Conservation (phyloP, 164 flowering plant species). For the Kingdonia uniflora region DNA sequence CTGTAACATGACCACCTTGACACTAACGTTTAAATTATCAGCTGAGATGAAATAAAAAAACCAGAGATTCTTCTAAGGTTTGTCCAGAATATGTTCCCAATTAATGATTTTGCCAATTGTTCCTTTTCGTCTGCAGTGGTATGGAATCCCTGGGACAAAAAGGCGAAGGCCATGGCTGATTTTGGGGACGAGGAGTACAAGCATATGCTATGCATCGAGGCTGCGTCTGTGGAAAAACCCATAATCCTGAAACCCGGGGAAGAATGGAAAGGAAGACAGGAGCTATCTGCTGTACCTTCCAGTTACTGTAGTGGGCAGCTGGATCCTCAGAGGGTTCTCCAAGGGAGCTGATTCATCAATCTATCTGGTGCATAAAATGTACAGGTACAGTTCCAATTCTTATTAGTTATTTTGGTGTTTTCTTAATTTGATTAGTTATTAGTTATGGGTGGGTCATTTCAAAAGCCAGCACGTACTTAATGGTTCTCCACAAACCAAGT, state of each 20-base stretch:
- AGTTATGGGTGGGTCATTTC: no score
- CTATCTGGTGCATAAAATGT: conserved; percentile 22
- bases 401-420: no score
- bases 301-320: conserved; percentile 76
- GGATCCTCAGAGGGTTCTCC: conserved; percentile 66
- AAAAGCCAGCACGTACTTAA: no score
- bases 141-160: conserved; percentile 89
- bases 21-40: no score
- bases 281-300: conserved; percentile 70
- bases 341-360: conserved; percentile 24
- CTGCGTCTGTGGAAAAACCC: conserved; percentile 63
- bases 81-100: no score
- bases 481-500: no score
- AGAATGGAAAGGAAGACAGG: conserved; percentile 78
- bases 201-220: conserved; percentile 74
- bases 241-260: conserved; percentile 79
- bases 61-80: no score
- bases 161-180: conserved; percentile 65
- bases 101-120: neutral
- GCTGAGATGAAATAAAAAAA: no score
- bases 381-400: conserved; percentile 25
- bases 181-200: conserved; percentile 81
- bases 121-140: conserved; percentile 36
- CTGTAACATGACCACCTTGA: no score
- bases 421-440: no score